Evolutionary conservation across 1,284 basidiomycete species (phyloP), one percentile per base, ranked within the genome.

Genomic region (Volvariella surrecta): DNA sequence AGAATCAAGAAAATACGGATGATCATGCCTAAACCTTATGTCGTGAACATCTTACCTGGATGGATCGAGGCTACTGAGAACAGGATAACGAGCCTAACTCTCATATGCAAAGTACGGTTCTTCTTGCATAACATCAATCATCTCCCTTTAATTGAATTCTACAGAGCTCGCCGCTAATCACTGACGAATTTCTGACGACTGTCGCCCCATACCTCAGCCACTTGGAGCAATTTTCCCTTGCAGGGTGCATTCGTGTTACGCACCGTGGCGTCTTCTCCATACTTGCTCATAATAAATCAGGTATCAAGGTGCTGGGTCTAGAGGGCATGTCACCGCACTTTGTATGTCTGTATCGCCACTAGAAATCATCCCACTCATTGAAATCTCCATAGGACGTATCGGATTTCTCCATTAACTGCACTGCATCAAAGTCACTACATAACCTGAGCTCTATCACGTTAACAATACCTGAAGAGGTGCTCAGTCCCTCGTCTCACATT

Each of bases 171-270:
- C 57, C 68, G 4, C 57, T 73, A 2, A 61, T 87, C 21, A 81
- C 73, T 0, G 81, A 88, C 52, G 51, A 49, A 2, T 54, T 75
- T 2, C 58, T 88, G 16, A 62, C 62, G 37, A 49, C 59, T 2
- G 53, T 84, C 4, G 70, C 79, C 0, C 66, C 71, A 0, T 53
- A 64, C 42, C 61, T 83, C 30, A 49, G 52, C 10, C 58, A 66
- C 7, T 60, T 88, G 10, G 70, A 78, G 35, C 65, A 75, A 32
- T 54, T 86, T 1, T 67, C 73, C 44, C 58, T 88, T 10, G 70
- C 73, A 0, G 84, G 83, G 13, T 87, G 84, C 54, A 67, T 71
- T 1, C 81, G 71, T 51, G 72, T 85, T n/a, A 82, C 80, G 0
- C 71, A 85, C 39, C 48, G 52, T 9, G 82, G 83, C 1, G 57